Evolutionary conservation across 306 rosid genomes (phyloP).

Genomic region (Dicorynia guianensis): DNA sequence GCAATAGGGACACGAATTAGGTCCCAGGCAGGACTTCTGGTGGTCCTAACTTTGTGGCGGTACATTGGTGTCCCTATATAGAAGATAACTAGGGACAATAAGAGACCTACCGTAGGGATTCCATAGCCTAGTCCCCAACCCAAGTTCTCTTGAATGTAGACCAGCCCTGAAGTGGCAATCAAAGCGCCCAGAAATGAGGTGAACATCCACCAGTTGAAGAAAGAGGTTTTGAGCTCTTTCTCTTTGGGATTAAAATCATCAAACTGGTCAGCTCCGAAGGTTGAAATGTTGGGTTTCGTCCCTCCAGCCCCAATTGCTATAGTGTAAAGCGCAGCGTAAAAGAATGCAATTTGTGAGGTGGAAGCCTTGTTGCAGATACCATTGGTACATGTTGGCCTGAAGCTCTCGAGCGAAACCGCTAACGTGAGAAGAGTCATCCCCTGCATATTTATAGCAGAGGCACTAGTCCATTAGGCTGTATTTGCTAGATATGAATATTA

Average conservation of each 20-base stretch:
- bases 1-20: conserved; percentile 60
- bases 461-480: conserved; percentile 2
- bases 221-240: conserved; percentile 76
- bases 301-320: conserved; percentile 94
- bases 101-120: conserved; percentile 81
- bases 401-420: conserved; percentile 66
- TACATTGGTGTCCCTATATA: conserved; percentile 75
- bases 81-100: conserved; percentile 67
- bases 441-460: conserved; percentile 43
- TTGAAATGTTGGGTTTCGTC: conserved; percentile 92
- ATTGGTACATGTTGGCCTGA: conserved; percentile 67
- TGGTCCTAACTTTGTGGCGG: conserved; percentile 67
- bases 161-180: conserved; percentile 80
- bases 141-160: conserved; percentile 84
- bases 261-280: conserved; percentile 95
- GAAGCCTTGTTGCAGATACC: conserved; percentile 81
- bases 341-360: conserved; percentile 68
- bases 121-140: conserved; percentile 96
- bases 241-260: conserved; percentile 83
- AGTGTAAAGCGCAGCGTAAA: conserved; percentile 81
- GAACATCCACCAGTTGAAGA: conserved; percentile 99
- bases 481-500: not conserved
- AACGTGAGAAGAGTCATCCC: conserved; percentile 77
- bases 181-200: conserved; percentile 86
- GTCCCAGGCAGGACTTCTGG: conserved; percentile 70